A percentile compares a stretch with the other conserved stretches of the same genome.
Conservation (phyloP, 306 rosid genomes). For the Urtica urens region DNA sequence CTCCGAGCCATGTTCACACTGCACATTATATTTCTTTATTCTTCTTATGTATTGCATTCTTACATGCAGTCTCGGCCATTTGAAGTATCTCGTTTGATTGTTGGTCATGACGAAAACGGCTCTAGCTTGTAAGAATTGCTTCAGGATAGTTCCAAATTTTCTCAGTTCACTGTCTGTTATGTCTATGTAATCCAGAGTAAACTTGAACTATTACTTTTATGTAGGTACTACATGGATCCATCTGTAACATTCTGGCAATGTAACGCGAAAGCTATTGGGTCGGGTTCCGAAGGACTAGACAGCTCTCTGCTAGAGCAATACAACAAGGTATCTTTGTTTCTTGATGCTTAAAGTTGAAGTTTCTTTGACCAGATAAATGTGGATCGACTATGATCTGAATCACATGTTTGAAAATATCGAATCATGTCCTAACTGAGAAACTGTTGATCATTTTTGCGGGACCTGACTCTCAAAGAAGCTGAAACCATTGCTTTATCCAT, state of each 20-base stretch:
- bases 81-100: no score
- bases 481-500: constrained; percentile 93
- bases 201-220: not conserved
- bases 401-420: no score
- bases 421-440: no score
- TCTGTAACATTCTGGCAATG: constrained; percentile 99
- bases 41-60: not conserved
- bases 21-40: no score
- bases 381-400: no score
- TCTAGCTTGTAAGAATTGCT: no score
- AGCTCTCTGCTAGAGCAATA: constrained; percentile 96
- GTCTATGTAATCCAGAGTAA: not conserved
- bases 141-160: not conserved
- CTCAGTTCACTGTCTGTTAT: not conserved
- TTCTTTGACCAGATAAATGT: no score
- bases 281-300: constrained; percentile 98
- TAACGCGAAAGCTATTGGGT: constrained; percentile 95
- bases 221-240: constrained; percentile 94
- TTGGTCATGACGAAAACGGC: no score
- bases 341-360: no score
- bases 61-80: no score
- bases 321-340: constrained; percentile 56
- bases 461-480: constrained; percentile 83
- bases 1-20: no score
- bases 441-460: constrained; percentile 40